phyloP scores from a whole-genome alignment of 2,329 filamentous ascomycete genomes.

The Sclerotinia subarctica region DNA sequence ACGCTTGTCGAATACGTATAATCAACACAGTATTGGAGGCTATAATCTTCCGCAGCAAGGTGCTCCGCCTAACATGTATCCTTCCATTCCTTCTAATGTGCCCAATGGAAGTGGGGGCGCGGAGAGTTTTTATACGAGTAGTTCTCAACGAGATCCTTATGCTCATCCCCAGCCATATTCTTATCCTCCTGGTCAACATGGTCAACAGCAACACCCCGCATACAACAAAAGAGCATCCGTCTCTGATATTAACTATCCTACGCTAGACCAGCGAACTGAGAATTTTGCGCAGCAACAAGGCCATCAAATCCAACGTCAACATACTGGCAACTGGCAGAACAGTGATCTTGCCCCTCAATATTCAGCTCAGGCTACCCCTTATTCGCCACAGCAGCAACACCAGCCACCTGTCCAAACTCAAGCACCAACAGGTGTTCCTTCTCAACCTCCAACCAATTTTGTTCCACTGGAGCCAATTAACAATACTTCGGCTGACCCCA shows the following conservation, averaged over 20 bases:
- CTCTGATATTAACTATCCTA: slow-evolving; percentile 28
- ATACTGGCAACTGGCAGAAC: slow-evolving; percentile 51
- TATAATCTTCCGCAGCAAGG: slow-evolving; percentile 55
- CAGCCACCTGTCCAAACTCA: slow-evolving; percentile 28
- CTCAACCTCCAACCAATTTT: slow-evolving; percentile 38
- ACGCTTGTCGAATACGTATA: slow-evolving; percentile 86
- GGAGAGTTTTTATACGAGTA: slow-evolving; percentile 80
- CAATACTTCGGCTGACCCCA: slow-evolving; percentile 48
- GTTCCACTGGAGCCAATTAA: slow-evolving; percentile 38
- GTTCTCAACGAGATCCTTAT: slow-evolving; percentile 51
- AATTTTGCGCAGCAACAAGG: slow-evolving; percentile 41
- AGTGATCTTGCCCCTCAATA: slow-evolving; percentile 26
- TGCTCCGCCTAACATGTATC: slow-evolving; percentile 63
- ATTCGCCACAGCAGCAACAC: slow-evolving; percentile 31
- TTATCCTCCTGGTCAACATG: slow-evolving; percentile 46
- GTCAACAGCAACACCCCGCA: slow-evolving; percentile 46
- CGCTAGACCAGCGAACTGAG: slow-evolving; percentile 29
- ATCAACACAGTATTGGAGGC: slow-evolving; percentile 68
- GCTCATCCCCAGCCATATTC: slow-evolving; percentile 51
- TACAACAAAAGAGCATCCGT: slow-evolving; percentile 32
- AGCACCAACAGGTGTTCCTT: slow-evolving; percentile 37
- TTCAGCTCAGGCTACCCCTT: slow-evolving; percentile 28
- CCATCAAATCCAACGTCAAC: slow-evolving; percentile 46
- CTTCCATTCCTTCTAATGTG: slow-evolving; percentile 59
- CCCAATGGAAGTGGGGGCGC: slow-evolving; percentile 51